Evolutionary conservation across 257 asterid genomes (phyloP), one percentile per base, ranked within the genome.

Genomic region (Cynanchum wilfordii): DNA sequence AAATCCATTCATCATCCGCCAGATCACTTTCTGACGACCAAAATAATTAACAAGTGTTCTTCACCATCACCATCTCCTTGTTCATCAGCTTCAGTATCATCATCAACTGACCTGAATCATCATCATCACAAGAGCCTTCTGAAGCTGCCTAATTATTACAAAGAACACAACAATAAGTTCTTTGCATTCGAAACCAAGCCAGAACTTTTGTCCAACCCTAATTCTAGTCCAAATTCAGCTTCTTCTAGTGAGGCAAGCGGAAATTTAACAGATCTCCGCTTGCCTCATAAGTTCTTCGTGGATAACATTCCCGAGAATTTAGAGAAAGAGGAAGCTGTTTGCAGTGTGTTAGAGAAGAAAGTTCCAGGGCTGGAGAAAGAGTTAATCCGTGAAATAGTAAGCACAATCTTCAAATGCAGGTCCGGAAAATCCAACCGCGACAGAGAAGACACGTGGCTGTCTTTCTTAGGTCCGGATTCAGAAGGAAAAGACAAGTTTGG

Each of bases 201-300:
- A 0, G 97, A 88, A 25, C 95, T 94, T 68, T 75, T 89, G 38
- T 91, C 96, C 7, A 94, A 94, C 79, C 98, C 98, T 0, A 91
- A 87, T 68, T 94, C 98, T 0, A 94, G 98, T 76, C 98, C 98
- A 4, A 94, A 94, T 38, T 94, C 98, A 9, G 96, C 98, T 73
- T 94, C 98, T 22, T 94, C 97, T 0, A 94, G 98, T 68, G 98
- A 91, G 82, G 96, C 96, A 54, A 94, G 90, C 54, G 89, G 79
- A 15, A 83, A 81, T 73, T 5, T 33, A 5, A 49, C 80, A 80
- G 84, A 79, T 49, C 57, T 38, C 27, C 57, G 75, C 27, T 33
- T 77, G 5, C 75, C 75, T 22, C 47, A 7, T 33, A 83, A 69
- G 60, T 84, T 87, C 81, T 33, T 33, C 3, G 78, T 71, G 54